Evolutionary conservation across 345 rosid species (phyloP).

Genomic region (Stellera chamaejasme): DNA sequence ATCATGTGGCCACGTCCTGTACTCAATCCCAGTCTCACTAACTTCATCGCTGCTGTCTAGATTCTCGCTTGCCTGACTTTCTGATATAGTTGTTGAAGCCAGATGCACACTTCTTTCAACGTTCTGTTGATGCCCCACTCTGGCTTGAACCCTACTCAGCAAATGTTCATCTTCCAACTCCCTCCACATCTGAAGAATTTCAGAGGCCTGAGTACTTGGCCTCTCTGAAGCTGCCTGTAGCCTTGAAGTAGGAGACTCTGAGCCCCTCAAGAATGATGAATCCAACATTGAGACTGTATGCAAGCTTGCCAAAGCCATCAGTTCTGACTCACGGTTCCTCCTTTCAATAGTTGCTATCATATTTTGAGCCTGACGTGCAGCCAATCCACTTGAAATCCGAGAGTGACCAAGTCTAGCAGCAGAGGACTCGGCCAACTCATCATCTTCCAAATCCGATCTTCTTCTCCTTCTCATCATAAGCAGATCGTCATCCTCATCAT

Average conservation of each 20-base stretch:
- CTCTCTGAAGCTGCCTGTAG: constrained; percentile 79
- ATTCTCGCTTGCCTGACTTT: constrained; percentile 57
- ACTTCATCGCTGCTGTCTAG: constrained; percentile 61
- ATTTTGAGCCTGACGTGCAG: constrained; percentile 97
- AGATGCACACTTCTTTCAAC: constrained; percentile 44
- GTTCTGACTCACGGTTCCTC: constrained; percentile 90
- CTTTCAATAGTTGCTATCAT: constrained; percentile 97
- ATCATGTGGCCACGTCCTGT: constrained; percentile 66
- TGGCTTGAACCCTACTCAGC: constrained; percentile 74
- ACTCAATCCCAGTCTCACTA: constrained; percentile 85
- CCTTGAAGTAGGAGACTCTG: constrained; percentile 66
- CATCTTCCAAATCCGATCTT: constrained; percentile 84
- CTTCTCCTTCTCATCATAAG: constrained; percentile 73
- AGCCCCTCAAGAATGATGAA: constrained; percentile 87
- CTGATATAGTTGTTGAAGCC: constrained; percentile 39
- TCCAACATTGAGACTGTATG: constrained; percentile 97
- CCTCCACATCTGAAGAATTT: constrained; percentile 97
- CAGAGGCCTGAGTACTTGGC: constrained; percentile 82
- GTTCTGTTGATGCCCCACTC: constrained; percentile 67
- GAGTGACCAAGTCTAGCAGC: constrained; percentile 89
- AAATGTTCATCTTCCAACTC: constrained; percentile 98
- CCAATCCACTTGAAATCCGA: constrained; percentile 80
- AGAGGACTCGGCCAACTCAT: constrained; percentile 88
- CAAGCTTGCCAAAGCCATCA: constrained; percentile 93
- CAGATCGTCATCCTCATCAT: constrained; percentile 77